phyloP scores from a whole-genome alignment of 2,329 filamentous ascomycete genomes.

The Onygena corvina region DNA sequence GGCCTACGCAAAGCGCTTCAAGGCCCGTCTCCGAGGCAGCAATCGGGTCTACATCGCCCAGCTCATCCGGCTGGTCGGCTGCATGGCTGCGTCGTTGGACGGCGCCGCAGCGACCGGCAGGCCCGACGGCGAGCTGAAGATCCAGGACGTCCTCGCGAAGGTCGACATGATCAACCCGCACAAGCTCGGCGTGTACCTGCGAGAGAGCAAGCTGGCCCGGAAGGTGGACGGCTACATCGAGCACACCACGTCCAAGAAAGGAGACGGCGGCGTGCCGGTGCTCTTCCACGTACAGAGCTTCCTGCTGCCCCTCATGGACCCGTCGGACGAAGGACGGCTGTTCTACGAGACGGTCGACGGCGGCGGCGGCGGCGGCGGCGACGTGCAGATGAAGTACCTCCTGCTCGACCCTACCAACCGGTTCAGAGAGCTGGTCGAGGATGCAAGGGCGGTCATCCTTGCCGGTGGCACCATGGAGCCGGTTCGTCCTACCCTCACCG shows the following conservation, averaged over 20 bases:
- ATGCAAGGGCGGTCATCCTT: slow-evolving; percentile 74
- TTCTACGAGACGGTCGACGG: slow-evolving; percentile 42
- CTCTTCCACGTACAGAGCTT: slow-evolving; percentile 56
- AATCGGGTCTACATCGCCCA: slow-evolving; percentile 88
- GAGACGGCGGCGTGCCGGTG: slow-evolving; percentile 37
- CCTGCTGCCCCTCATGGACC: slow-evolving; percentile 72
- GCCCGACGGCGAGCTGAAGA: slow-evolving; percentile 55
- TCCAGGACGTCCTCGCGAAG: slow-evolving; percentile 62
- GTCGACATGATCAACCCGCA: slow-evolving; percentile 93
- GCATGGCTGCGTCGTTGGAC: slow-evolving; percentile 55
- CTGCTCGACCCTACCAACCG: slow-evolving; percentile 83
- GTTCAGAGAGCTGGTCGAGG: slow-evolving; percentile 75
- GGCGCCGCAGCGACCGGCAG: slow-evolving; percentile 36
- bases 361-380: slow-evolving; percentile 34
- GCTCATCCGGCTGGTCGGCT: slow-evolving; percentile 69
- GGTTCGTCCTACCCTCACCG: slow-evolving; percentile 27
- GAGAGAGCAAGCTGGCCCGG: slow-evolving; percentile 81
- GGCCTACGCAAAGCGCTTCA: slow-evolving; percentile 74
- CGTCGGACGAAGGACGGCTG: slow-evolving; percentile 54
- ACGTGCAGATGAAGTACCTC: slow-evolving; percentile 63
- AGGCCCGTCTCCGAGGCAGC: slow-evolving; percentile 75
- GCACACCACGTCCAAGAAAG: slow-evolving; percentile 33
- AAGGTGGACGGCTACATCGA: slow-evolving; percentile 85
- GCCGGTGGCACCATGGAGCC: slow-evolving; percentile 97
- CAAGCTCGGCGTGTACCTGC: slow-evolving; percentile 75